Evolutionary conservation across 768 basidiomycete species (phyloP).

Genomic region (Tricholoma matsutake): DNA sequence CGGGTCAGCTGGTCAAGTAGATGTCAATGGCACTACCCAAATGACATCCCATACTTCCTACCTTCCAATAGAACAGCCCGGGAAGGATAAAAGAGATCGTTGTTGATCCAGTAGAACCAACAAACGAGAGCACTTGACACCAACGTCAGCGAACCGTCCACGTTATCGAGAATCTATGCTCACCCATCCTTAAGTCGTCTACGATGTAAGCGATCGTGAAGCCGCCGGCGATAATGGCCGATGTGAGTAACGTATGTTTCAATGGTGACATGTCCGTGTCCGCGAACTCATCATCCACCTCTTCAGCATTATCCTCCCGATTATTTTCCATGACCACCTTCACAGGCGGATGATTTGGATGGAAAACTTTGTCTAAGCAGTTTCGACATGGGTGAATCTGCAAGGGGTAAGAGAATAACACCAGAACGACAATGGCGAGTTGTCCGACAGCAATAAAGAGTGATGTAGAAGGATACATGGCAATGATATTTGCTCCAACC

Average conservation of each 20-base stretch:
- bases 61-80: constrained; percentile 92
- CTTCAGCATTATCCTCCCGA: constrained; percentile 41
- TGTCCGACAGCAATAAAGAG: constrained; percentile 92
- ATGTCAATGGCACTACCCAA: constrained; percentile 2
- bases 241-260: constrained; percentile 71
- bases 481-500: constrained; percentile 92
- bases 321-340: constrained; percentile 32
- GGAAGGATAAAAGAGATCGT: constrained; percentile 97
- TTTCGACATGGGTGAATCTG: constrained; percentile 94
- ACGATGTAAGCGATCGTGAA: constrained; percentile 79
- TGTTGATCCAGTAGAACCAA: constrained; percentile 94
- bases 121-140: constrained; percentile 82
- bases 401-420: constrained; percentile 90
- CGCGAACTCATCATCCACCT: constrained; percentile 54
- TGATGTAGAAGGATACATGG: constrained; percentile 90
- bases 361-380: constrained; percentile 89
- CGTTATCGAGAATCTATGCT: constrained; percentile 20
- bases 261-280: constrained; percentile 58
- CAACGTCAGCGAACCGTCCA: constrained; percentile 3
- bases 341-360: constrained; percentile 29
- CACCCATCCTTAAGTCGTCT: constrained; percentile 74
- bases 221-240: constrained; percentile 57
- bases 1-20: constrained; percentile 55
- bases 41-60: constrained; percentile 25
- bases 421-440: constrained; percentile 86